Base-by-base conservation (phyloP, 371 early-diverging fungal species). In the Smittium mucronatum region DNA sequence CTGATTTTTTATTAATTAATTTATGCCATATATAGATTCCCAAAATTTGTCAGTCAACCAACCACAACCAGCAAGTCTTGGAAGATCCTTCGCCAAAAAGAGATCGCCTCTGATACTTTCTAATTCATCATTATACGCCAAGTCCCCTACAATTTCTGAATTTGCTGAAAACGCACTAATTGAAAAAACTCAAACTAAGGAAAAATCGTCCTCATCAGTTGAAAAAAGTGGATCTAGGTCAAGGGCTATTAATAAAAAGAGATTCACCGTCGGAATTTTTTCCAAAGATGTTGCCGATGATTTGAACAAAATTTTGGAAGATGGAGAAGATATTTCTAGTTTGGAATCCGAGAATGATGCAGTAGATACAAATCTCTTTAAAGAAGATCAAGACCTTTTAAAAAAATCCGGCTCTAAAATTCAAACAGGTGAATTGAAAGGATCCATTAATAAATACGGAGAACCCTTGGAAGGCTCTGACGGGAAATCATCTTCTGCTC, bases 201-300 rank as follows among this genome's bases (percentile, higher is more conserved):
- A n/a, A 33, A 5, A 33, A 36, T 34, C 65, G 5, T 1, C 26
- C 34, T 1, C 17, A 34, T n/a, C 34, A 34, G 11, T n/a, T 33
- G 26, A 11, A 5, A 28, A 61, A n/a, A n/a, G 26, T 26, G 16
- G 63, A n/a, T 11, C 29, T 15, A 61, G n/a, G 26, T 33, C 63
- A 33, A 61, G 33, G 16, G 11, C 31, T 33, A n/a, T 28, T 15
- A 28, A 61, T 26, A 61, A 61, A 26, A 61, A 61, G 63, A 28
- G 63, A 33, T 61, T 15, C 33, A 61, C 63, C 26, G 33, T 61
- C 26, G 63, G 63, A 33, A 30, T 61, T 33, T 61, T 61, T n/a
- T 28, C 29, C 63, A 61, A 61, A 61, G 63, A 61, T 33, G 31
- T 61, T 28, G 33, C 29, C 16, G 63, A 61, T 11, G 63, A 61